Evolutionary conservation across 768 basidiomycete species (phyloP).

Genomic region (Lentinula lateritia): DNA sequence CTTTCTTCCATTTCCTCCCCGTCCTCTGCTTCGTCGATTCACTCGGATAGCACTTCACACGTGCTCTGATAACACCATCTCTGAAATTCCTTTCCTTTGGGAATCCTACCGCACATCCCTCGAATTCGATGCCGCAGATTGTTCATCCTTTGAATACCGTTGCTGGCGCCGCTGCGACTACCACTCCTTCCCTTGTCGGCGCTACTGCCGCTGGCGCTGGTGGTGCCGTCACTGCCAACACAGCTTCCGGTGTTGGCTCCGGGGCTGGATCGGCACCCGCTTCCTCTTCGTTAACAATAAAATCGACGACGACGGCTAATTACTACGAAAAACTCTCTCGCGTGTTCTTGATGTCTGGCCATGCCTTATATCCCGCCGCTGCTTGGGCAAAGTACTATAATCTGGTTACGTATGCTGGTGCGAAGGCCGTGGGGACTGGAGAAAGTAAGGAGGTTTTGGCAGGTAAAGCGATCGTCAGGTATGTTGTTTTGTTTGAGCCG

Average conservation of each 20-base stretch:
- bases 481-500: neutral
- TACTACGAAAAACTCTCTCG: conserved; percentile 98
- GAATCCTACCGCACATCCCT: conserved; percentile 95
- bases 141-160: too few relatives aligned
- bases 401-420: conserved; percentile 65
- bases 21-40: conserved; percentile 65
- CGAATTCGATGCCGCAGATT: conserved; percentile 82
- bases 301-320: conserved; percentile 93
- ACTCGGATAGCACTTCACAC: conserved; percentile 90
- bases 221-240: too few relatives aligned
- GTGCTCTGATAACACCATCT: conserved; percentile 94
- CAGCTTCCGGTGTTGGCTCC: too few relatives aligned
- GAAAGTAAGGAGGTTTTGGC: conserved; percentile 79
- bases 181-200: too few relatives aligned
- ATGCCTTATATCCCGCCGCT: conserved; percentile 92
- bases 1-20: conserved; percentile 63
- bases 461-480: conserved; percentile 80
- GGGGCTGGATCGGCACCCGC: neutral
- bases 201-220: too few relatives aligned
- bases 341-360: conserved; percentile 94
- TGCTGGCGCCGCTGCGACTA: too few relatives aligned
- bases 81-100: conserved; percentile 99
- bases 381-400: conserved; percentile 88
- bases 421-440: conserved; percentile 44
- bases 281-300: neutral